Evolutionary conservation across 805 yeast genomes (phyloP), one percentile per base, ranked within the genome.

Genomic region (Yamadazyma endophytica): DNA sequence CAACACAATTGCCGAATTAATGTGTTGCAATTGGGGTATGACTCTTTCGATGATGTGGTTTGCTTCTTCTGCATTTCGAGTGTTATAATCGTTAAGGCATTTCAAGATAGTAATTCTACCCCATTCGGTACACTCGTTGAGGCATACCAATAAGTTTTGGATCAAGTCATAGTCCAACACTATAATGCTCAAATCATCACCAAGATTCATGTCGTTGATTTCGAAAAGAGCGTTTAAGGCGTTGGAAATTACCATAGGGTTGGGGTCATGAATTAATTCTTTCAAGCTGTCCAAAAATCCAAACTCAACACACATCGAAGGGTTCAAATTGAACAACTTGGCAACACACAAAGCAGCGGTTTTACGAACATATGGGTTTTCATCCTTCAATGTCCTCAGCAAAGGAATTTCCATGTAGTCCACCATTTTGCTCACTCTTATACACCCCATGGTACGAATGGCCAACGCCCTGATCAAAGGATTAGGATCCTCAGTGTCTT

Each of bases 51-150:
- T 74, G 33, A 90, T 85, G 50, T 85, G 88, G 38, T 73, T 77
- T 2, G 95, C 88, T 52, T 89, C 96, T 11, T 70, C 64, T 2
- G 63, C 53, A 27, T 69, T 74, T 2, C 52, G 47, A 0, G 94
- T 68, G 4, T 64, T 52, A 54, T 81, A 90, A 27, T 82, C 89
- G 5, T 87, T 71, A 42, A 92, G 61, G 1, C 96, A 88, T 1
- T 84, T 76, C 37, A 92, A 68, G 26, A 92, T 84, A 1, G 97
- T 77, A 43, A 92, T 83, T 50, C 98, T 75, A 8, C 98, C 98
- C 99, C 99, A 92, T 62, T 92, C 99, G 0, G 97, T 89, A 61
- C 97, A 90, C 61, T 92, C 99, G 56, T 90, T 90, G 43, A 92
- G 68, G 9, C 96, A 95, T 44, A 79, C 67, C 39, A 92, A 65